A percentile compares a stretch with the other conserved stretches of the same genome.
These are phyloP conservation scores for Brettanomyces naardenensis DNA, from an alignment of 805 yeast species.

Conservation along the genomic window DNA sequence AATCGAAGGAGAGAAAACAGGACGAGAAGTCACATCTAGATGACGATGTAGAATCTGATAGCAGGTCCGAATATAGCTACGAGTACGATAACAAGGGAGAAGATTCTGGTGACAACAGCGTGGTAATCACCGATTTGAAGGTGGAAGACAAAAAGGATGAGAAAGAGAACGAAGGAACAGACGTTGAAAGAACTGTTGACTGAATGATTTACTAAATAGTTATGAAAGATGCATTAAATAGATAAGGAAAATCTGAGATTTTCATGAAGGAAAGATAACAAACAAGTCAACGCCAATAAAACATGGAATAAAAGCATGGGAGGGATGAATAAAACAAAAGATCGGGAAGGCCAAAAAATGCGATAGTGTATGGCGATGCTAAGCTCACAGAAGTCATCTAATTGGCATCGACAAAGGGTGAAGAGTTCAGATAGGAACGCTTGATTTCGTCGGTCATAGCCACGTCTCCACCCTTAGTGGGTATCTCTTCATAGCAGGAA, in stretches of 20 bases:
- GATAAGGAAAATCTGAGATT: background rate
- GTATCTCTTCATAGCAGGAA: constrained; percentile 18
- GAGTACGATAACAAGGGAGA: too few relatives aligned
- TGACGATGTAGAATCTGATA: too few relatives aligned
- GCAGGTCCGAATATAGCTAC: too few relatives aligned
- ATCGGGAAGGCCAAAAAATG: background rate
- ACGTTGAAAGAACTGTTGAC: constrained; percentile 1
- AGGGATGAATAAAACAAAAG: background rate
- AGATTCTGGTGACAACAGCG: too few relatives aligned
- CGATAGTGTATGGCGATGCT: too few relatives aligned
- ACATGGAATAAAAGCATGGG: too few relatives aligned
- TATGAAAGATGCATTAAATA: background rate
- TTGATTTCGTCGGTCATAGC: background rate
- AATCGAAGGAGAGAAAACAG: too few relatives aligned
- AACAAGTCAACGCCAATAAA: too few relatives aligned
- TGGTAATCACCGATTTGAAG: too few relatives aligned
- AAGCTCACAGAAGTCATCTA: too few relatives aligned
- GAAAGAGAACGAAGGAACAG: background rate
- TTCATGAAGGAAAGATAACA: background rate
- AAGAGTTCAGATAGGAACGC: constrained; percentile 18
- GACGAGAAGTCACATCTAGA: too few relatives aligned
- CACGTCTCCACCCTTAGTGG: background rate
- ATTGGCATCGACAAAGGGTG: constrained; percentile 11
- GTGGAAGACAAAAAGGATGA: background rate
- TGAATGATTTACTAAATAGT: background rate